Conservation (phyloP, 192 early-diverging fungal species). For the Linderina pennispora region DNA sequence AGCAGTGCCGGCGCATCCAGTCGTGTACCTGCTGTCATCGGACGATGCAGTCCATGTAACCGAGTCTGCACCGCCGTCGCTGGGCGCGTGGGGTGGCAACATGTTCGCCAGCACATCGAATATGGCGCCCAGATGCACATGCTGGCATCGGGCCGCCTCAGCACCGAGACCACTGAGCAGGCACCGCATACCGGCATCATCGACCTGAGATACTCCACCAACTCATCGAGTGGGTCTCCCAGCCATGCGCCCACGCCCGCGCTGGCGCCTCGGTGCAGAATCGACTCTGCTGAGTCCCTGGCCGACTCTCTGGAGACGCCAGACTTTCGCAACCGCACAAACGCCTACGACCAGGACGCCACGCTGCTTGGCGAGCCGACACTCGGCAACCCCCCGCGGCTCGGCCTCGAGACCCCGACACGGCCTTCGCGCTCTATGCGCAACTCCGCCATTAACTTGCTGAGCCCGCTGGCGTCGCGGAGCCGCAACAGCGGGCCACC, state of each 20-base stretch:
- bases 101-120: constrained; percentile 1
- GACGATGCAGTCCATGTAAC: constrained; percentile 15
- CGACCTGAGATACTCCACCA: constrained; percentile 24
- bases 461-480: no score
- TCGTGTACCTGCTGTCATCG: constrained; percentile 24
- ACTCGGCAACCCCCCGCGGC: no score
- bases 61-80: constrained; percentile 2
- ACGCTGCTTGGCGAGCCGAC: constrained; percentile 18
- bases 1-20: neutral
- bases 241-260: constrained; percentile 10
- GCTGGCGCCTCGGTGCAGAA: constrained; percentile 4
- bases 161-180: constrained; percentile 15
- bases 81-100: constrained; percentile 8
- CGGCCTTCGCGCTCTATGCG: no score
- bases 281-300: constrained; percentile 11
- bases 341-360: constrained; percentile 9
- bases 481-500: no score
- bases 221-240: constrained; percentile 29
- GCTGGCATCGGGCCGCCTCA: constrained; percentile 33
- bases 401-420: no score
- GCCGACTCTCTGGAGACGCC: constrained; percentile 36
- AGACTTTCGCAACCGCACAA: constrained; percentile 5
- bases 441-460: no score
- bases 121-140: constrained; percentile 9
- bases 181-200: constrained; percentile 5